phyloP scores from a whole-genome alignment of 192 early-diverging fungal species.

The Thamnidium elegans region DNA sequence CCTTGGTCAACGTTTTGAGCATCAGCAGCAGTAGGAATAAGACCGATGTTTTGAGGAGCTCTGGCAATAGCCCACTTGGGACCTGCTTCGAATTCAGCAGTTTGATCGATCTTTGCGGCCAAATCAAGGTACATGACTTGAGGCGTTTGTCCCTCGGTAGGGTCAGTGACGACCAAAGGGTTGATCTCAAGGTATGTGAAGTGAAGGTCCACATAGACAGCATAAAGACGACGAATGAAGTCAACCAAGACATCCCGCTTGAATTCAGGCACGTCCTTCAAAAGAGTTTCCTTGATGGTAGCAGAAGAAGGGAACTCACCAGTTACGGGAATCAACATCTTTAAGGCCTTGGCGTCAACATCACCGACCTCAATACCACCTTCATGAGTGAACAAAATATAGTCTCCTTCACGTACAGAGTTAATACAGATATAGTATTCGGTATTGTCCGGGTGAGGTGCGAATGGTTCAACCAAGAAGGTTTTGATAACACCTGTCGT shows the following conservation, averaged over 20 bases:
- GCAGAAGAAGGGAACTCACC: conserved; percentile 66
- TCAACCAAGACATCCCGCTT: conserved; percentile 80
- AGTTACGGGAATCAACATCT: conserved; percentile 80
- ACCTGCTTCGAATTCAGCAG: conserved; percentile 94
- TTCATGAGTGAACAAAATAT: conserved; percentile 97
- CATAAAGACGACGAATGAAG: conserved; percentile 90
- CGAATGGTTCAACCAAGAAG: conserved; percentile 93
- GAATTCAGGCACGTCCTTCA: conserved; percentile 64
- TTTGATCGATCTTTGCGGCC: conserved; percentile 98
- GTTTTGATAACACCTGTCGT: conserved; percentile 87
- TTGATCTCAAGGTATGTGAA: conserved; percentile 99
- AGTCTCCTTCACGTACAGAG: conserved; percentile 91
- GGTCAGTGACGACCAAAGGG: conserved; percentile 91
- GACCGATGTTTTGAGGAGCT: conserved; percentile 51
- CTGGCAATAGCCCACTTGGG: conserved; percentile 95
- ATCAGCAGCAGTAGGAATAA: conserved; percentile 29
- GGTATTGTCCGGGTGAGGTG: conserved; percentile 85
- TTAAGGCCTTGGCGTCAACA: conserved; percentile 94
- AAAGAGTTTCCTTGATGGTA: conserved; percentile 62
- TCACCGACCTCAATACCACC: conserved; percentile 98
- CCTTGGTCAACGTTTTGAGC: conserved; percentile 60
- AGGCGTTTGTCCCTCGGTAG: conserved; percentile 47
- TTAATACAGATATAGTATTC: conserved; percentile 99
- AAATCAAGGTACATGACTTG: conserved; percentile 92
- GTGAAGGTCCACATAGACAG: conserved; percentile 94